Evolutionary conservation across 139 green algal species (phyloP), one percentile per base, ranked within the genome.

Genomic region (Prasinococcaceae sp.): DNA sequence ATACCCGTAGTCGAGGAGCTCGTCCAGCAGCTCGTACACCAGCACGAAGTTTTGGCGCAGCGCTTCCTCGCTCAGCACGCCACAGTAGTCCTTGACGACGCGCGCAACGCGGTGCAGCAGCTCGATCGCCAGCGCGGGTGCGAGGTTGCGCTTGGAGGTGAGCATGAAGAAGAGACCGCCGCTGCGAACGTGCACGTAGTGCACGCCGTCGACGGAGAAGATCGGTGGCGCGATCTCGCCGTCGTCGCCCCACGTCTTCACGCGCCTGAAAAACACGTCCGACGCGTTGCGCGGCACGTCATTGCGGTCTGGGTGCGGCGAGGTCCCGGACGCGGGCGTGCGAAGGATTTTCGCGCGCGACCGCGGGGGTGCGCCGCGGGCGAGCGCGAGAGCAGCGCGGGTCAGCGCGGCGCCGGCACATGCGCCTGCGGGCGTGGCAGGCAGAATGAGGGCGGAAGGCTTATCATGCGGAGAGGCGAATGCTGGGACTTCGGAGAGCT

Each of bases 11-110:
- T 52, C 44, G 10, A 79, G 43, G 50, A 80, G 70, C 64, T 98
- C 90, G 46, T 96, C 90, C 41, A 98, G 68, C 24, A 98, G 77
- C 71, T 98, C 90, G 59, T 98, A 98, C 24, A 94, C 65, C 0
- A 98, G 75, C 24, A 93, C 61, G 53, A 94, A 92, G 73, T 98
- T 98, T 47, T 86, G 85, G 23, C 90, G 72, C 17, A 98, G 70
- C 6, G 79, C 79, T 29, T 98, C 90, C 60, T 98, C 88, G 37
- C 52, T 83, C 5, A 97, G 64, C 22, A 79, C 55, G 19, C 86
- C 86, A 63, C 80, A 86, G 62, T 92, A 93, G 72, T 95, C 86
- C 70, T 88, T 89, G 45, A 87, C 81, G 47, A 96, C 86, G 25
- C 69, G 70, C 53, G 74, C 74, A 22, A 95, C 78, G 29, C 89